A percentile compares a stretch with the other conserved stretches of the same genome.
phyloP scores from a whole-genome alignment of 2,329 filamentous ascomycete genomes.

The Xylariales sp. region DNA sequence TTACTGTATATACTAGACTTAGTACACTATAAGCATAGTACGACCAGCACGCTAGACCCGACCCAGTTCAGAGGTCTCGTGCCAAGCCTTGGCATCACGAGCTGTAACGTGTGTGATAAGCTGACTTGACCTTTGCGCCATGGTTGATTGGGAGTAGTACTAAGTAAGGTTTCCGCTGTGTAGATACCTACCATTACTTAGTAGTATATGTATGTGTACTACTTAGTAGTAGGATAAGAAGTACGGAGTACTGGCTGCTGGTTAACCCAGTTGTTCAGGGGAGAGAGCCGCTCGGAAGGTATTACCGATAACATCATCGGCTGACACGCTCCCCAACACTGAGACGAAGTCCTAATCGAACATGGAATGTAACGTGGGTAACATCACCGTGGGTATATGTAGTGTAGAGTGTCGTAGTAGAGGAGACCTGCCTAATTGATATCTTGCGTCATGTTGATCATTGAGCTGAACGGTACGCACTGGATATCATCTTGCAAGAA shows the following conservation, averaged over 20 bases:
- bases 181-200: too few relatives aligned
- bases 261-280: background rate
- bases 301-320: constrained; percentile 27
- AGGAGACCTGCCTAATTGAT: constrained; percentile 30
- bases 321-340: constrained; percentile 1
- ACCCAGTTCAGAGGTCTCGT: constrained; percentile 15
- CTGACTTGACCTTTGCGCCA: constrained; percentile 15
- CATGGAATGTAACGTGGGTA: constrained; percentile 21
- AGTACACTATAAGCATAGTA: constrained; percentile 1
- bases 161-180: constrained; percentile 8
- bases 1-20: too few relatives aligned
- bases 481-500: constrained; percentile 5
- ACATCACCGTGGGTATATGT: background rate
- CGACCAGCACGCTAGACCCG: constrained; percentile 12
- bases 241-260: too few relatives aligned
- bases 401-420: too few relatives aligned
- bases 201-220: too few relatives aligned
- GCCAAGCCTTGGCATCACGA: constrained; percentile 33
- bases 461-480: constrained; percentile 14
- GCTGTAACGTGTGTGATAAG: constrained; percentile 31
- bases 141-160: constrained; percentile 18
- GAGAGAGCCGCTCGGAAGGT: constrained; percentile 6
- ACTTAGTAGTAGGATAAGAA: background rate
- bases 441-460: constrained; percentile 15
- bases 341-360: constrained; percentile 16